Evolutionary conservation across 257 asterid genomes (phyloP).

Genomic region (Petunia axillaris): DNA sequence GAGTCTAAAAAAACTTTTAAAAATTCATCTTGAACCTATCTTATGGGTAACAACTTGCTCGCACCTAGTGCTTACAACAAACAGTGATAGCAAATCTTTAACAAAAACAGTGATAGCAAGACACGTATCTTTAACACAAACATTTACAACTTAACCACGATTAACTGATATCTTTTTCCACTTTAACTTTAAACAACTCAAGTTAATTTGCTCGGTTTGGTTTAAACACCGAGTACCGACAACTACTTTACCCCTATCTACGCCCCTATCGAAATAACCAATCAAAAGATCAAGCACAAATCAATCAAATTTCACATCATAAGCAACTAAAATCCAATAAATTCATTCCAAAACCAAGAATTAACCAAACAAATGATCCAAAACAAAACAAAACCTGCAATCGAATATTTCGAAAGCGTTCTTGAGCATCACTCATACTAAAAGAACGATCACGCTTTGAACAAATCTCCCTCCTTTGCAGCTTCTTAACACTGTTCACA

Average conservation of each 20-base stretch:
- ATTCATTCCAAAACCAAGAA: not conserved
- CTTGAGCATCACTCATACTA: slow-evolving; percentile 94
- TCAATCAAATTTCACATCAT: not conserved
- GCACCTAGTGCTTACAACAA: no score
- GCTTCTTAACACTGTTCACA: slow-evolving; percentile 94
- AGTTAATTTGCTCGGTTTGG: no score
- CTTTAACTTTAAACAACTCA: no score
- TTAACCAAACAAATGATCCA: not conserved
- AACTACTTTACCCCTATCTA: not conserved
- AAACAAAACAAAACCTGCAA: slow-evolving; percentile 59
- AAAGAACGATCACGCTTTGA: slow-evolving; percentile 86
- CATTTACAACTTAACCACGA: no score
- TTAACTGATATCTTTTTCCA: no score
- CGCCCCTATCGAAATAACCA: not conserved
- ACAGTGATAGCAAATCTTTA: no score
- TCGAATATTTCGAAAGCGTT: slow-evolving; percentile 86
- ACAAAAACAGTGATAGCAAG: no score
- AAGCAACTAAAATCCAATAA: not conserved
- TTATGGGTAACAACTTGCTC: no score
- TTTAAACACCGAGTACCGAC: no score
- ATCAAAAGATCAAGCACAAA: not conserved
- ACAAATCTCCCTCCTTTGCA: slow-evolving; percentile 90
- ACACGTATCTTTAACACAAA: no score
- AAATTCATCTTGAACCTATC: no score
- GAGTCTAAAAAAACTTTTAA: not conserved